Percentiles rank a stretch among this genome's conserved stretches.
These are phyloP conservation scores for Brettanomyces nanus DNA, from an alignment of 805 yeast genomes.

Conservation along the genomic window DNA sequence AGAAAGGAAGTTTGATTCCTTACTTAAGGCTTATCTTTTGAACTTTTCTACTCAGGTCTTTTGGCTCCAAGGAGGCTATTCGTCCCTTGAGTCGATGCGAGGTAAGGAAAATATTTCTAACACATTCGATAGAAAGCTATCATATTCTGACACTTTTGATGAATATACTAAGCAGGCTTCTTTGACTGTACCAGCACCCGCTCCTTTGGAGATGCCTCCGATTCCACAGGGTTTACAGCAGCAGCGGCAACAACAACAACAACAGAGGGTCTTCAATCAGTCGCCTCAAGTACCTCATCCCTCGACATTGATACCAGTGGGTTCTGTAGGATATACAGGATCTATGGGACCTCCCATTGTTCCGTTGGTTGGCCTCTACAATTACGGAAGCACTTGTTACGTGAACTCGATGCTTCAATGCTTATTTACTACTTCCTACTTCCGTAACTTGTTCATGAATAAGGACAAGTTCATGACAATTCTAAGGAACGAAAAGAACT, in stretches of 20 bases:
- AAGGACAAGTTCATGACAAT: constrained; percentile 17
- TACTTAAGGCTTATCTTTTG: neutral
- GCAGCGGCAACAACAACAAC: no score
- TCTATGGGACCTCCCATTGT: neutral
- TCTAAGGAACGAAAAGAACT: constrained; percentile 9
- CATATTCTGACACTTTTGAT: no score
- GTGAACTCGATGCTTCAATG: constrained; percentile 70
- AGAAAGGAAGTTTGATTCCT: constrained; percentile 16
- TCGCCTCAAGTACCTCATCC: neutral
- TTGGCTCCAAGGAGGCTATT: constrained; percentile 2
- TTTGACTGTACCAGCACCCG: neutral
- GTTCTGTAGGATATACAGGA: neutral
- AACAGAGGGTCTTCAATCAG: no score
- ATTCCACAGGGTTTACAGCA: neutral
- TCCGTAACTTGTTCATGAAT: constrained; percentile 42
- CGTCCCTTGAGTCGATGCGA: neutral
- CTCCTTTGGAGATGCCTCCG: neutral
- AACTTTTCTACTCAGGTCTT: neutral
- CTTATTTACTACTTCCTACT: constrained; percentile 44
- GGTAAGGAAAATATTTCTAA: neutral
- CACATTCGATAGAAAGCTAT: no score
- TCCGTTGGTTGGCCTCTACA: constrained; percentile 37
- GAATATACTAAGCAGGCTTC: neutral
- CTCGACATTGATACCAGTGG: no score
- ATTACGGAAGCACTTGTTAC: constrained; percentile 69